Evolutionary conservation across 2,329 filamentous ascomycete genomes (phyloP), one percentile per base, ranked within the genome.

Genomic region (Cladosporium sp.): DNA sequence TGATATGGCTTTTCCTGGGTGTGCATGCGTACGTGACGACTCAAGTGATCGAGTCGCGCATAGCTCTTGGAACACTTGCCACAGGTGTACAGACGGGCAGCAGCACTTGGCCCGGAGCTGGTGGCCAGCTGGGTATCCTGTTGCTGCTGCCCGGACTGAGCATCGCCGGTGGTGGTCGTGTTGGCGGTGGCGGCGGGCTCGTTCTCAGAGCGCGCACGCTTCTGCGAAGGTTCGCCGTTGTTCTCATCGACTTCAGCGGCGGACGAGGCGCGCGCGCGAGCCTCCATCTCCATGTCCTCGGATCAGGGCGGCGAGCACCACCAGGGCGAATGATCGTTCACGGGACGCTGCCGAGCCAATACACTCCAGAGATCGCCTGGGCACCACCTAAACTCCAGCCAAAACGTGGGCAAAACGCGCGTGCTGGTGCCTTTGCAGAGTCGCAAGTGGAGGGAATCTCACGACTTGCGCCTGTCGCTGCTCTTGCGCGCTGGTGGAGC

Each of bases 51-150:
- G 4, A 83, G 79, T 32, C 84, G 78, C 12, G 81, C 82, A 73
- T 85, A 86, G 63, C 78, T 81, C 59, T 82, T 83, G 67, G 80
- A 79, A 73, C 84, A 86, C 62, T 82, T 82, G 67, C 82, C 82
- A 70, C 84, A 86, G 71, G 83, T 81, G 70, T 83, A 85, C 21
- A 78, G 72, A 49, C 75, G 68, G 38, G 51, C 38, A 51, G 58
- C 52, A 59, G 71, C 60, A 32, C 66, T 69, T 52, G 68, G 65
- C 21, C 64, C 67, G 28, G 64, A 51, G 52, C 52, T 52, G 47
- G 60, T 34, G 24, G 62, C 57, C 58, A 18, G 38, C 62, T 67
- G 58, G 51, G 62, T n/a, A 11, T 62, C 58, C 41, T 59, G 41
- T 8, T 59, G 57, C 24, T 41, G 57, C 52, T 47, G 36, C 32